Base-by-base conservation (phyloP, 163 green algal species). In the Volvox carteri region DNA sequence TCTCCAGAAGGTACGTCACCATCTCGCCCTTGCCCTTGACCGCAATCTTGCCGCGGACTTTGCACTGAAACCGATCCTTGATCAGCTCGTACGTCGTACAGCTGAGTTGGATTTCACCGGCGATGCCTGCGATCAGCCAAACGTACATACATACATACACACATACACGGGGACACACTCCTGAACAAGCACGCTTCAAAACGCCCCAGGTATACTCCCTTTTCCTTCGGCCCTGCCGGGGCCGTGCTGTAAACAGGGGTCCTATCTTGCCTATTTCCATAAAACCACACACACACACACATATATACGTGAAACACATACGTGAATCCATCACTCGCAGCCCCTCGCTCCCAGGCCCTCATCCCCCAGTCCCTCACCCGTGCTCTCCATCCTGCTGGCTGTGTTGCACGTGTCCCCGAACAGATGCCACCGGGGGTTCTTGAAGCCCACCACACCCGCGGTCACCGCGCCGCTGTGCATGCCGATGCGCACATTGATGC, bases 341-440 rank as follows among this genome's bases (percentile, higher is more conserved):
- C n/a, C n/a, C n/a, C n/a, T n/a, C n/a, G n/a, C n/a, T n/a, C n/a
- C n/a, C n/a, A n/a, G n/a, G n/a, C n/a, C n/a, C n/a, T n/a, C n/a
- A n/a, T n/a, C n/a, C n/a, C n/a, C n/a, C n/a, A n/a, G n/a, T 28
- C 25, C 28, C 80, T 12, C 37, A 81, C 83, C 83, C 39, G 83
- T 88, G 83, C 48, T 75, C 83, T 88, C 85, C 85, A 90, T 90
- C 42, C 85, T 56, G 73, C 73, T 85, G 54, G 85, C 85, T 1
- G 85, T 90, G 74, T 90, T 90, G 58, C 74, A 84, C 0, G 85
- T 90, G 73, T 90, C 85, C 0, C 90, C 90, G 35, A 92, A 92
- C 48, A 92, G 52, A 62, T 88, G 83, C 83, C 83, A 88, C 44
- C 83, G 83, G 30, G 83, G 83, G 67, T 88, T 88, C 83, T 88